These are phyloP conservation scores for Geotrichum fermentans DNA, from an alignment of 1,139 yeast species.

Conservation along the genomic window DNA sequence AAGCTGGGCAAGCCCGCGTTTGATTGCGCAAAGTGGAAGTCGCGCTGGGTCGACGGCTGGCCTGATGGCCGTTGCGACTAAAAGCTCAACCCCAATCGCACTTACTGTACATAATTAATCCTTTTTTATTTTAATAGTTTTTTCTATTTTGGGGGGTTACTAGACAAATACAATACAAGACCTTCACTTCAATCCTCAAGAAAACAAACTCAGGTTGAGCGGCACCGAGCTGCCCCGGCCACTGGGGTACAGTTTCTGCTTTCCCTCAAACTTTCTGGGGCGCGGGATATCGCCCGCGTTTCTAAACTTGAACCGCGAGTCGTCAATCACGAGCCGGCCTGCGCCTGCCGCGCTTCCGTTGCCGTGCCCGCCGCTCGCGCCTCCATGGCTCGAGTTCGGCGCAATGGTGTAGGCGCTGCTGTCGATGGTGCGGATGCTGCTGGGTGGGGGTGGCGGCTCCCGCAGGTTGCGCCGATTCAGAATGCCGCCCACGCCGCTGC, in stretches of 20 bases:
- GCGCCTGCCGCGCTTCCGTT: conserved; percentile 19
- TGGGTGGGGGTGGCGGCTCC: conserved; percentile 25
- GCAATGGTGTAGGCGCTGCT: conserved; percentile 35
- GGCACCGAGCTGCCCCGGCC: conserved; percentile 96
- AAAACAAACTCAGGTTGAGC: conserved; percentile 52
- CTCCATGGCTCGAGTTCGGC: conserved; percentile 7
- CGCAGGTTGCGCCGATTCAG: conserved; percentile 25
- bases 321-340: conserved; percentile 49
- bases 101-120: not conserved
- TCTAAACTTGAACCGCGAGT: conserved; percentile 65
- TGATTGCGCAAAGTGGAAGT: conserved; percentile 85
- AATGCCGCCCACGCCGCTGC: conserved; percentile 24
- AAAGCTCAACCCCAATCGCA: not conserved
- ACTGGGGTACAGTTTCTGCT: conserved; percentile 79
- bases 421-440: conserved; percentile 32
- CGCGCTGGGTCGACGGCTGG: conserved; percentile 70
- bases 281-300: conserved; percentile 70
- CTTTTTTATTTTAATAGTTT: not conserved
- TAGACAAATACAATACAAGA: not conserved
- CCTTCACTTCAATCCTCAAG: conserved; percentile 19
- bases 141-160: too few species aligned
- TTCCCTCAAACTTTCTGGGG: conserved; percentile 71
- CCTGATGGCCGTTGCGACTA: conserved; percentile 31
- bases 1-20: conserved; percentile 82
- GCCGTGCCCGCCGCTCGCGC: conserved; percentile 12